phyloP scores from a whole-genome alignment of 2,329 filamentous ascomycete genomes.

The Emergomyces africanus region DNA sequence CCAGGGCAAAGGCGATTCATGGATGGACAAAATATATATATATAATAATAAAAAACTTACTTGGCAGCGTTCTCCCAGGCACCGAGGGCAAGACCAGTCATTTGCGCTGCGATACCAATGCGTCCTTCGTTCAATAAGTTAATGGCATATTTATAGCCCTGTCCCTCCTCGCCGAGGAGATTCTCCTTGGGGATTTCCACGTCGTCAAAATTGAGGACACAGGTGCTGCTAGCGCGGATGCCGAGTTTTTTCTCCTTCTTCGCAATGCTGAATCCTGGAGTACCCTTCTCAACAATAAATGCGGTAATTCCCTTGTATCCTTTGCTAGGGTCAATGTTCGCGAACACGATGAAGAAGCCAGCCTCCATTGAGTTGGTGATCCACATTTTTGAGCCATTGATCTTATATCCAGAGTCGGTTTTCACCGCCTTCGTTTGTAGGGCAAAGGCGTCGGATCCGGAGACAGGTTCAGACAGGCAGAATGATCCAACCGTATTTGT shows the following conservation, averaged over 20 bases:
- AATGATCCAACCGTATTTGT: conserved; percentile 84
- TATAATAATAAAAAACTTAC: conserved; percentile 23
- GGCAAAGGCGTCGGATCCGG: conserved; percentile 91
- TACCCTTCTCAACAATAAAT: conserved; percentile 85
- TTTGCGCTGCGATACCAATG: conserved; percentile 96
- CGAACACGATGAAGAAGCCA: conserved; percentile 93
- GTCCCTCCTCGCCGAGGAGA: conserved; percentile 72
- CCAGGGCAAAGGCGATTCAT: not conserved
- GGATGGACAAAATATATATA: not conserved
- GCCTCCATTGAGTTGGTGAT: conserved; percentile 97
- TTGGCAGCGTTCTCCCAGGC: conserved; percentile 88
- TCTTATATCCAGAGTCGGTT: conserved; percentile 69
- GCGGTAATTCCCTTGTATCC: conserved; percentile 96
- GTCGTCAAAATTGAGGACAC: conserved; percentile 95
- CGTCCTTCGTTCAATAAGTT: conserved; percentile 86
- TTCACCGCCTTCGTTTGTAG: conserved; percentile 81
- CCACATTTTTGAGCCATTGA: conserved; percentile 98
- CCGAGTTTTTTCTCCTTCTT: conserved; percentile 99
- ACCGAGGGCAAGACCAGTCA: conserved; percentile 91
- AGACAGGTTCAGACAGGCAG: conserved; percentile 83
- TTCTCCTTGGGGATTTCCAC: conserved; percentile 81
- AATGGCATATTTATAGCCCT: conserved; percentile 98
- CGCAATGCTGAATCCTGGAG: conserved; percentile 80
- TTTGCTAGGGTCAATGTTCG: conserved; percentile 82
- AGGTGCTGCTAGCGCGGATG: conserved; percentile 90